A percentile compares a stretch with the other conserved stretches of the same genome.
phyloP scores from a whole-genome alignment of 2,329 filamentous ascomycete genomes.

The Chaetomium strumarium region DNA sequence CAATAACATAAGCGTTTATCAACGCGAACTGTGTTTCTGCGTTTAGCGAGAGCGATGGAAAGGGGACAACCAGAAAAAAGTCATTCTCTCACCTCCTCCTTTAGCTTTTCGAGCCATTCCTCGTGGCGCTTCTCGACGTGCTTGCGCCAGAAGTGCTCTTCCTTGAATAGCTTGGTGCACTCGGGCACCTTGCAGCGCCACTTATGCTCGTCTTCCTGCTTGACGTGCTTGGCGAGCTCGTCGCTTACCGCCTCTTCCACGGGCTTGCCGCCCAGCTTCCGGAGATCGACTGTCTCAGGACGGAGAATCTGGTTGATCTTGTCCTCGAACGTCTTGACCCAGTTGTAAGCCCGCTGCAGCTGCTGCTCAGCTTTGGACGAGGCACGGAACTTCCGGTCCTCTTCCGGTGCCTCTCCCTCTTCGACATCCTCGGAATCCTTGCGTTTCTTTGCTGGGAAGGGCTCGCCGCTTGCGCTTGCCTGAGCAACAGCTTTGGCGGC shows the following conservation, averaged over 20 bases:
- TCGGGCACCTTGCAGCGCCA: constrained; percentile 95
- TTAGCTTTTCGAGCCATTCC: constrained; percentile 77
- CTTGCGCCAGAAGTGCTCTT: constrained; percentile 94
- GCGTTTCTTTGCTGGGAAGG: constrained; percentile 79
- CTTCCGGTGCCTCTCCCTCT: constrained; percentile 56
- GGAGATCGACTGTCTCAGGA: constrained; percentile 78
- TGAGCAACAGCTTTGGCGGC: constrained; percentile 78
- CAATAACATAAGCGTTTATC: constrained; percentile 89
- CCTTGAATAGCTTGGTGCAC: constrained; percentile 95
- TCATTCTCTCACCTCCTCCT: constrained; percentile 67
- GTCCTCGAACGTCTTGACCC: constrained; percentile 98
- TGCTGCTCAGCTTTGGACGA: constrained; percentile 81
- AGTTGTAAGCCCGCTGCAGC: constrained; percentile 90
- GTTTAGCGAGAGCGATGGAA: constrained; percentile 6
- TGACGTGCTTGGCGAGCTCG: constrained; percentile 80
- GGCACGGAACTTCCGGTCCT: constrained; percentile 68
- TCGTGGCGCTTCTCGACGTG: constrained; percentile 93
- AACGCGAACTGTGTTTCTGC: constrained; percentile 61
- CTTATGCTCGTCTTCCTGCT: constrained; percentile 96
- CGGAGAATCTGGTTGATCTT: constrained; percentile 91
- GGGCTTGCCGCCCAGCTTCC: constrained; percentile 84
- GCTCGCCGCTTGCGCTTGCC: constrained; percentile 74
- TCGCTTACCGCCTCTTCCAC: constrained; percentile 82
- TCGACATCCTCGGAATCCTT: constrained; percentile 57
- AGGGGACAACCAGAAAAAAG: constrained; percentile 18